Evolutionary conservation across 345 rosid genomes (phyloP).

Genomic region (Eucalyptus viminalis): DNA sequence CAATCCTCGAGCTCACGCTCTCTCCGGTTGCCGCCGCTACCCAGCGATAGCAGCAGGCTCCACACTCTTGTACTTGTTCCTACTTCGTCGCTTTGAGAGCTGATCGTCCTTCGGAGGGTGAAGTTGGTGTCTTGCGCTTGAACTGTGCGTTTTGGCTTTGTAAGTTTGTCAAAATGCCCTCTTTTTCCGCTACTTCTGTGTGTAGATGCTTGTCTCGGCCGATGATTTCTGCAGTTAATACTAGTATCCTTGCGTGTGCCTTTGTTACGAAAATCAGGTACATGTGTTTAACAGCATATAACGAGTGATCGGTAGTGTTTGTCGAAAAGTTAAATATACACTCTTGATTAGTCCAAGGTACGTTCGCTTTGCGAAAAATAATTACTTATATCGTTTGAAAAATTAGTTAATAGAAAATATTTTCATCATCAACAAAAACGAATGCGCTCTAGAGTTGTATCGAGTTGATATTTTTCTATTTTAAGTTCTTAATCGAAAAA

Average conservation of each 20-base stretch:
- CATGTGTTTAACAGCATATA: not conserved
- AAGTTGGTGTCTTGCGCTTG: not conserved
- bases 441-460: too few species aligned
- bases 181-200: not conserved
- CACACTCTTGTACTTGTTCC: not conserved
- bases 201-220: not conserved
- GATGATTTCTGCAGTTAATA: not conserved
- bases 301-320: not conserved
- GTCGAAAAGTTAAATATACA: not conserved
- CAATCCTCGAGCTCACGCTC: not conserved
- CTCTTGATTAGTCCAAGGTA: not conserved
- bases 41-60: too few species aligned
- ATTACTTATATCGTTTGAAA: too few species aligned
- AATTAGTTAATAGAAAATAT: too few species aligned
- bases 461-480: not conserved
- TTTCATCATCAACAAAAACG: accelerated
- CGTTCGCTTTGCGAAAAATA: not conserved
- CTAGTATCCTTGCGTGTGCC: not conserved
- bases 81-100: not conserved
- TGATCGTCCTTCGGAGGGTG: not conserved
- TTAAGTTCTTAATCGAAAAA: too few species aligned
- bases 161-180: not conserved
- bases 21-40: not conserved
- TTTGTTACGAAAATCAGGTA: not conserved
- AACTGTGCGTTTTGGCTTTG: not conserved